These are phyloP conservation scores for Trametes hirsuta DNA, from an alignment of 1,284 basidiomycete species.

Conservation along the genomic window DNA sequence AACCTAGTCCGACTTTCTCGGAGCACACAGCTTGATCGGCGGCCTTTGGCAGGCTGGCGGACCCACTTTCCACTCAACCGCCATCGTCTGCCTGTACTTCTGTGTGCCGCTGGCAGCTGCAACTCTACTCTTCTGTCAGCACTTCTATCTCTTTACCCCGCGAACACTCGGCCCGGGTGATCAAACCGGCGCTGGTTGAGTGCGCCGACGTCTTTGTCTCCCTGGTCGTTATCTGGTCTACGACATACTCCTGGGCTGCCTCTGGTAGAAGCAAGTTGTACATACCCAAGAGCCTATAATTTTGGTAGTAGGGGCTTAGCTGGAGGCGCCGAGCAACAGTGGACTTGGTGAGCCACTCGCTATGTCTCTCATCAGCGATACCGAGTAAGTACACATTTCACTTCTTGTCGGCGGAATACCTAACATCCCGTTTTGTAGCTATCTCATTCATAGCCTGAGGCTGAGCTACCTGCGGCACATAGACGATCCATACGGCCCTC, in stretches of 20 bases:
- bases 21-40: too few species aligned
- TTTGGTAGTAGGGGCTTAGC: background rate
- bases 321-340: background rate
- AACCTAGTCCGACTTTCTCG: too few species aligned
- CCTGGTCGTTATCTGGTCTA: too few species aligned
- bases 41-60: too few species aligned
- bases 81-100: background rate
- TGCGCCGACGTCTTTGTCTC: too few species aligned
- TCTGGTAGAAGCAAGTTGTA: too few species aligned
- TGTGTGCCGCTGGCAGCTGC: background rate
- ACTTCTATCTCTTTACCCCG: too few species aligned
- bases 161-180: too few species aligned
- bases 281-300: too few species aligned
- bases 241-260: background rate
- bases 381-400: constrained; percentile 43
- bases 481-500: constrained; percentile 81
- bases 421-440: constrained; percentile 50
- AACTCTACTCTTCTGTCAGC: background rate
- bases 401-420: background rate
- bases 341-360: background rate
- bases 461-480: constrained; percentile 87
- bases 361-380: constrained; percentile 71
- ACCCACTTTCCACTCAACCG: background rate
- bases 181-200: too few species aligned
- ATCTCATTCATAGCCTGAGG: constrained; percentile 83